Evolutionary conservation across 108 stramenopile genomes (phyloP).

Genomic region (Pseudonitzschia pungens): DNA sequence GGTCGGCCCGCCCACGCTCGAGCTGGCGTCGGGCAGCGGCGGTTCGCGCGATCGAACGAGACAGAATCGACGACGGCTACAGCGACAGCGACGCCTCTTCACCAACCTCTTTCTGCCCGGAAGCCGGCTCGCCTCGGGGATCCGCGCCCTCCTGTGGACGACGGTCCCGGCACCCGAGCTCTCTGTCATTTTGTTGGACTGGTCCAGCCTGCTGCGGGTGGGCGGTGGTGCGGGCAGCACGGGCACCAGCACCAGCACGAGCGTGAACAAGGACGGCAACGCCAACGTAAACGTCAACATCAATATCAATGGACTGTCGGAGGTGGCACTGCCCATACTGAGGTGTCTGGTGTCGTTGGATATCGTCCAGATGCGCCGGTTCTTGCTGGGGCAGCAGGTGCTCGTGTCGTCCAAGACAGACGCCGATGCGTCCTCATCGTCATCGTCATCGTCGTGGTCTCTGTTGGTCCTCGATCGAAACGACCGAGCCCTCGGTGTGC

Average conservation of each 20-base stretch:
- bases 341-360: slow-evolving; percentile 26
- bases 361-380: slow-evolving; percentile 33
- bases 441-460: slow-evolving; percentile 39
- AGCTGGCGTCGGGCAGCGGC: slow-evolving; percentile 14
- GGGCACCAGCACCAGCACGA: too few relatives aligned
- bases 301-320: too few relatives aligned
- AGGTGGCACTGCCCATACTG: slow-evolving; percentile 23
- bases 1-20: slow-evolving; percentile 51
- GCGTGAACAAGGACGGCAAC: too few relatives aligned
- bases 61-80: too few relatives aligned
- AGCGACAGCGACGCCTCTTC: slow-evolving; percentile 64
- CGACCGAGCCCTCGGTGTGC: slow-evolving; percentile 60
- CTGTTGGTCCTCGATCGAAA: slow-evolving; percentile 60
- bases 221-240: too few relatives aligned
- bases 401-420: slow-evolving; percentile 32
- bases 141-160: slow-evolving; percentile 61
- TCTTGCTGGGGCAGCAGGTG: slow-evolving; percentile 78
- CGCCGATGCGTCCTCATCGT: neutral
- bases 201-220: slow-evolving; percentile 53
- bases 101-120: slow-evolving; percentile 77
- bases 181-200: slow-evolving; percentile 71
- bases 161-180: slow-evolving; percentile 73
- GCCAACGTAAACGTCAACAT: slow-evolving; percentile 29
- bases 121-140: slow-evolving; percentile 44
- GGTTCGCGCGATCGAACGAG: too few relatives aligned